Conservation (phyloP, 2,329 filamentous ascomycete species). For the Aotearoamyces nothofagi region DNA sequence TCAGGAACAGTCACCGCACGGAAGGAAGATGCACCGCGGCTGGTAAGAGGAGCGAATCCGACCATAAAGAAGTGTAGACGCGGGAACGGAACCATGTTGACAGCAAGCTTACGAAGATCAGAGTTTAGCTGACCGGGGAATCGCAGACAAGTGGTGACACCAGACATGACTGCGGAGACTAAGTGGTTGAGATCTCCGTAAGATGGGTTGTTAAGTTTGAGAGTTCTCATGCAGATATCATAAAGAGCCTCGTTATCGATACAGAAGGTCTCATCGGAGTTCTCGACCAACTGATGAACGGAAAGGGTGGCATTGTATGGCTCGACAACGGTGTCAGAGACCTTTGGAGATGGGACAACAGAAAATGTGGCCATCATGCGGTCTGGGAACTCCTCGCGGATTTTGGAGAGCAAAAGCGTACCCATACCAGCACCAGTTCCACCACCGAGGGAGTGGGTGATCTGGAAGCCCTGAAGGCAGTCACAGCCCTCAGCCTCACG, state of each 20-base stretch:
- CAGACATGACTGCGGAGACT: conserved; percentile 98
- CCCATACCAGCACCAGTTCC: conserved; percentile 99
- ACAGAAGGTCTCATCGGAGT: conserved; percentile 99
- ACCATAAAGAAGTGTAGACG: conserved; percentile 99
- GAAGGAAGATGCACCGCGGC: conserved; percentile 84
- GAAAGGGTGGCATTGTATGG: conserved; percentile 99
- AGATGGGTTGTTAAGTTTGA: conserved; percentile 96
- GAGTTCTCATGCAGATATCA: conserved; percentile 99
- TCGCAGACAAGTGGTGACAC: conserved; percentile 94
- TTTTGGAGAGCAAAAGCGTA: conserved; percentile 99
- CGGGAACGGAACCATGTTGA: conserved; percentile 99
- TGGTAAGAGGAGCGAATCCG: conserved; percentile 96
- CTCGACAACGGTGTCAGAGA: conserved; percentile 98
- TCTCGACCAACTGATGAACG: conserved; percentile 97
- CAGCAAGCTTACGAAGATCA: conserved; percentile 95
- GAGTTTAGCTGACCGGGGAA: conserved; percentile 99
- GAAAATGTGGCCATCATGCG: conserved; percentile 99
- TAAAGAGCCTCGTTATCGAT: conserved; percentile 99
- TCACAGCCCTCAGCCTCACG: conserved; percentile 98
- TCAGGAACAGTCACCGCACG: conserved; percentile 94
- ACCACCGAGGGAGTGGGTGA: conserved; percentile 99
- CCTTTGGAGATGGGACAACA: conserved; percentile 96
- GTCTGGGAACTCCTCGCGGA: conserved; percentile 99
- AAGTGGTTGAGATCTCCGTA: conserved; percentile 99
- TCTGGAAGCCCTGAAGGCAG: conserved; percentile 99